Evolutionary conservation across 129 eudicot species (phyloP), one percentile per base, ranked within the genome.

Genomic region (Tanacetum coccineum): DNA sequence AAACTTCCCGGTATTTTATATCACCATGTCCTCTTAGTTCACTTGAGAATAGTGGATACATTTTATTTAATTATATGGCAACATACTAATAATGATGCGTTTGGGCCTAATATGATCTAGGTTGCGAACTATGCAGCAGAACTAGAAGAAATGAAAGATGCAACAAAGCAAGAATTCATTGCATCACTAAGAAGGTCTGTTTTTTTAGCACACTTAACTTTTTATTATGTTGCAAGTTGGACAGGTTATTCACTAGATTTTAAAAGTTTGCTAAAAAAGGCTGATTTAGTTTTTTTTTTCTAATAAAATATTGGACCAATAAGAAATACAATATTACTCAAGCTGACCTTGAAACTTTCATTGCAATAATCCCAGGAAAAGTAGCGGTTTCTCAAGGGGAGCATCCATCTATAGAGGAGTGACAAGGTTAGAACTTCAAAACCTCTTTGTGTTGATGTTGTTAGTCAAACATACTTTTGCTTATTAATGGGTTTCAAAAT

Each of bases 311-410:
- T 46, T 32, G 40, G 52, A 47, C 52, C 52, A 10, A 47, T 13
- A 2, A 48, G 17, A 48, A 14, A 48, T 48, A 6, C 14, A 48
- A 13, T 14, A 14, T 48, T 3, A 14, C 53, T 14, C 17, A 10
- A 48, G 2, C 53, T 12, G 1, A 36, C 42, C 9, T 36, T 36
- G 25, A 12, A 18, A 51, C 19, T n/a, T 15, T 8, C 59, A 26
- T 45, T 21, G 13, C 30, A 12, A 65, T 4, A 4, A 18, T 53
- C 58, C 25, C 79, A 89, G 96, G 85, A 89, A 84, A 67, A 89
- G 96, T 78, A 89, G 95, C 47, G 96, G 96, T 19, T 90, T 90
- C 72, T 90, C 97, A 12, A 82, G 97, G 68, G 97, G 97, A 39
- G 97, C 97, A 13, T 90, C 97, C 21, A 90, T 90, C 51, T 90